A percentile compares a stretch with the other conserved stretches of the same genome.
Evolutionary conservation across 441 rosid genomes (phyloP).

Genomic region (Pelargonium myrrhifolium): DNA sequence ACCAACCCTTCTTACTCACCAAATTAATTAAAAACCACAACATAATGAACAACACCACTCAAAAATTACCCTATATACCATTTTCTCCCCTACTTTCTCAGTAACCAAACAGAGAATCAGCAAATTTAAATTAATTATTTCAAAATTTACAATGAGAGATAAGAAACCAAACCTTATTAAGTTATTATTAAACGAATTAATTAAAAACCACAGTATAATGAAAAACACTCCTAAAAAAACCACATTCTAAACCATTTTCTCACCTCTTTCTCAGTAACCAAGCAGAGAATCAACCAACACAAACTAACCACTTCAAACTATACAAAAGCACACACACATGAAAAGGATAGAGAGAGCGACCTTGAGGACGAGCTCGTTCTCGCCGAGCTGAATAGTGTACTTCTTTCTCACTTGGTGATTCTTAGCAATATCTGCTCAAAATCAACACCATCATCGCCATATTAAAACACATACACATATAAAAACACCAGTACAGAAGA

Average conservation of each 20-base stretch:
- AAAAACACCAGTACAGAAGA: background rate
- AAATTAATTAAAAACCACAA: no score
- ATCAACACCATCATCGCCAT: background rate
- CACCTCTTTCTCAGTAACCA: background rate
- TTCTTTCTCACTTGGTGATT: conserved; percentile 88
- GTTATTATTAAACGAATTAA: no score
- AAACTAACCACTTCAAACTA: background rate
- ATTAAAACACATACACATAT: background rate
- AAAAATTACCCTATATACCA: no score
- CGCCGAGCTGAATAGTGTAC: conserved; percentile 86
- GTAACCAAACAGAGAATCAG: background rate
- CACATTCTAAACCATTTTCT: background rate
- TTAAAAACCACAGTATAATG: no score
- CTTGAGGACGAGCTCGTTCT: conserved; percentile 94
- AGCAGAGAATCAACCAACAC: background rate
- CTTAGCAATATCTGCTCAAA: conserved; percentile 59
- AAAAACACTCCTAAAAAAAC: no score
- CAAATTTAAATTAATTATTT: no score
- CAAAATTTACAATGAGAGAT: no score
- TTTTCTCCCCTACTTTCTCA: background rate
- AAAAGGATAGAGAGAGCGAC: conserved; percentile 22
- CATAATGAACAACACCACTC: no score
- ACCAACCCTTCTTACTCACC: no score
- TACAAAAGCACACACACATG: background rate
- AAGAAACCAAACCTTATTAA: no score